phyloP scores from a whole-genome alignment of 345 rosid genomes.

The Eucalyptus erythrocorys region DNA sequence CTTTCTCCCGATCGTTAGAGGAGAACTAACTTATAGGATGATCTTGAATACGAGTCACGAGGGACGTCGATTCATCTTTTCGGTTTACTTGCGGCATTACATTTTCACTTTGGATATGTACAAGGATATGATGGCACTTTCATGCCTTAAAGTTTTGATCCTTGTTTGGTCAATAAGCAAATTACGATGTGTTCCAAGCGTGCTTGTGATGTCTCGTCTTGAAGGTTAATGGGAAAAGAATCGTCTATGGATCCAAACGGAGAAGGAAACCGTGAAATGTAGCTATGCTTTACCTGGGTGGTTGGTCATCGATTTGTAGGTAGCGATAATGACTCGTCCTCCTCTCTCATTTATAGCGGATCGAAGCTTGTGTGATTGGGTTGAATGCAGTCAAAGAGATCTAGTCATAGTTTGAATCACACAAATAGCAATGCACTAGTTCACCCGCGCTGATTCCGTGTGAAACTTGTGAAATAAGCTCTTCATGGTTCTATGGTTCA shows the following conservation, averaged over 20 bases:
- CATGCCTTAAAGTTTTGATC: neutral
- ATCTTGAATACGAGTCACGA: neutral
- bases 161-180: neutral
- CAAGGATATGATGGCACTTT: neutral
- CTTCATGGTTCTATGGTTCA: too few species aligned
- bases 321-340: neutral
- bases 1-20: constrained; percentile 8
- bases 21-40: neutral
- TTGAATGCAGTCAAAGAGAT: neutral
- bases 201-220: neutral
- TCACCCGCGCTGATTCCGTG: neutral
- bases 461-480: neutral
- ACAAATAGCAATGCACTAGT: neutral
- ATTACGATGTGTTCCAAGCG: neutral
- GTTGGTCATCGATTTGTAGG: neutral
- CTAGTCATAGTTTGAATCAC: neutral
- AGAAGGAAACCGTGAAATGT: neutral
- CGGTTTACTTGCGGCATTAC: neutral
- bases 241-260: neutral
- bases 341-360: neutral
- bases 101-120: neutral
- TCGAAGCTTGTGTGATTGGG: neutral
- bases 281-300: neutral
- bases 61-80: neutral
- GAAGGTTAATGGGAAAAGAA: neutral